A percentile compares a stretch with the other conserved stretches of the same genome.
Conservation (phyloP, 148 eudicot species). For the Pouteria glomerata region DNA sequence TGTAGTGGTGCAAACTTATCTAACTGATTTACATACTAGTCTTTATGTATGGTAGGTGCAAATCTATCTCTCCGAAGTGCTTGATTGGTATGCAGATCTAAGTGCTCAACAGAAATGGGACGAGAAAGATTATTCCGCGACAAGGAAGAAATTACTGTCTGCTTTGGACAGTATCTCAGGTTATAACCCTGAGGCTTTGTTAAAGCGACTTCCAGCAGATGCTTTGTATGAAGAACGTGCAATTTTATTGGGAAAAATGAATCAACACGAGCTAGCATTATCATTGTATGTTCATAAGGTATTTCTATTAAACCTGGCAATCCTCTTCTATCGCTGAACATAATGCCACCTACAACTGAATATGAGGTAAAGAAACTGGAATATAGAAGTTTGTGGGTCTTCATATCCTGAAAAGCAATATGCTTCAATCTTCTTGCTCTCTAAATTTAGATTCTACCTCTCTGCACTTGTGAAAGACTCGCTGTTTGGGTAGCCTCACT, state of each 20-base stretch:
- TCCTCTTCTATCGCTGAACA: neutral
- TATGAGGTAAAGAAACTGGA: neutral
- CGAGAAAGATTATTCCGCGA: slow-evolving; percentile 66
- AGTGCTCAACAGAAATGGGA: slow-evolving; percentile 78
- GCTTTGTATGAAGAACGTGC: slow-evolving; percentile 95
- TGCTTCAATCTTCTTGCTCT: neutral
- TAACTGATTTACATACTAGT: slow-evolving; percentile 3
- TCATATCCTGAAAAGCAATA: neutral
- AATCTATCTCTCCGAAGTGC: slow-evolving; percentile 95
- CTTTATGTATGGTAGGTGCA: slow-evolving; percentile 58
- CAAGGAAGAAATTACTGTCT: slow-evolving; percentile 89
- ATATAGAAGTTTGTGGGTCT: neutral
- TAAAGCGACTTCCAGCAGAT: slow-evolving; percentile 81
- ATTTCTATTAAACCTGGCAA: slow-evolving; percentile 1
- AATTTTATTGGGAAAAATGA: slow-evolving; percentile 80
- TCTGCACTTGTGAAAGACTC: neutral
- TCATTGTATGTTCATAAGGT: slow-evolving; percentile 96
- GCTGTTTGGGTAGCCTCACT: neutral
- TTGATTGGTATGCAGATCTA: slow-evolving; percentile 81
- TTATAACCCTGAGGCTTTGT: slow-evolving; percentile 70
- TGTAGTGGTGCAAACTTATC: neutral
- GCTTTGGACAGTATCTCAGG: slow-evolving; percentile 82
- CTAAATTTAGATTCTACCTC: neutral
- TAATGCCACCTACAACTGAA: slow-evolving; percentile 5
- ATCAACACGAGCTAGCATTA: slow-evolving; percentile 92